Base-by-base conservation (phyloP, 2,329 filamentous ascomycete species). In the Parasarocladium wereldwijsianum region DNA sequence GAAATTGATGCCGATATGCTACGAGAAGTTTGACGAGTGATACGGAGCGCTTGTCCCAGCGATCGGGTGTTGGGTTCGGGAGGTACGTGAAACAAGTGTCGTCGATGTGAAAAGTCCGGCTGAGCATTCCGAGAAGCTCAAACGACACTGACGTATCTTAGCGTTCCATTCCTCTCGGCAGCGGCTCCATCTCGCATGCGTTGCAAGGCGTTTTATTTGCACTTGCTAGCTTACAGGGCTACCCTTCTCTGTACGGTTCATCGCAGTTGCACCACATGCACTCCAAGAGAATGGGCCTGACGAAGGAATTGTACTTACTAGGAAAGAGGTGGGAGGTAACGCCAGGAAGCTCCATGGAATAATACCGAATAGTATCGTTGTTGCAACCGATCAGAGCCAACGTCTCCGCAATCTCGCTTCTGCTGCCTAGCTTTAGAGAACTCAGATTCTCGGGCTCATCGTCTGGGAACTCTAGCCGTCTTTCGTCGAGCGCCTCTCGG, bases 71-170 rank as follows among this genome's bases (percentile, higher is more conserved):
- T 0, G 68, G 68, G 36, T 73, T 73, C 0, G 68, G 68, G 2
- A 73, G 51, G 43, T 62, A 60, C 2, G 64, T 64, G 36, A 64
- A 72, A 33, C 51, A 55, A 28, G 54, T 67, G 26, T 60, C 46
- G 5, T 51, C 49, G 14, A 69, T 60, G 31, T 68, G 62, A 14
- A 70, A 50, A 0, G 56, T 58, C 16, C 56, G 54, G 25, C 58
- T 57, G 1, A 72, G 46, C 67, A 73, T 72, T n/a, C 66, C 68
- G 3, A 70, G 43, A 1, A 73, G 54, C 40, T 73, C 68, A 29
- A 72, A 72, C 0, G 64, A 57, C 1, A 73, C 66, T 69, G 13
- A 9, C 3, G 8, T 5, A n/a, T 24, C 34, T 47, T 29, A 45
- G 38, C 24, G 34, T n/a, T n/a, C n/a, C n/a, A n/a, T n/a, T n/a